phyloP scores from a whole-genome alignment of 2,329 filamentous ascomycete genomes.

The Verruconis gallopava region DNA sequence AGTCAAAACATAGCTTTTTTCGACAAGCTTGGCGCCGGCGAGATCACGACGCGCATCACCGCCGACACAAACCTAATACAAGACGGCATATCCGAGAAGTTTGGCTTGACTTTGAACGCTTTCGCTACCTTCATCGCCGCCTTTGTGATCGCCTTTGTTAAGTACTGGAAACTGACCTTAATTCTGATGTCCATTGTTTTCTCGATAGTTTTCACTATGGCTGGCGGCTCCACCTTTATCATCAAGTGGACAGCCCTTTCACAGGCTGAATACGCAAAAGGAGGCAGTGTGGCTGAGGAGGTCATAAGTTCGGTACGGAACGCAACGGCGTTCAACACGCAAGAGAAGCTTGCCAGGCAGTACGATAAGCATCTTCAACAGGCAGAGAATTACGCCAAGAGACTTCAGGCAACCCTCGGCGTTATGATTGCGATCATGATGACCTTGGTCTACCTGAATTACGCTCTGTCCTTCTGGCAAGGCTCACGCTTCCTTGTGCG shows the following conservation, averaged over 20 bases:
- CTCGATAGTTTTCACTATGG: constrained; percentile 68
- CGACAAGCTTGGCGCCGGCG: constrained; percentile 82
- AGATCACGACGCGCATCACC: constrained; percentile 89
- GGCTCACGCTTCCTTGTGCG: constrained; percentile 22
- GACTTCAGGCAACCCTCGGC: constrained; percentile 58
- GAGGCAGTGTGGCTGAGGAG: constrained; percentile 84
- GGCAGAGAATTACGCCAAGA: constrained; percentile 65
- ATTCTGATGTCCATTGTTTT: constrained; percentile 75
- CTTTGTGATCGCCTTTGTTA: constrained; percentile 80
- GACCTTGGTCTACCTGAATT: constrained; percentile 72
- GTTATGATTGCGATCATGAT: constrained; percentile 79
- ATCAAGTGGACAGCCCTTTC: constrained; percentile 70
- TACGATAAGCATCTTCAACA: constrained; percentile 64
- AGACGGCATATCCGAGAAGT: constrained; percentile 85
- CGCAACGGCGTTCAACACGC: constrained; percentile 82
- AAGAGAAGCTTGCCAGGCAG: constrained; percentile 76
- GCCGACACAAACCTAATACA: constrained; percentile 89
- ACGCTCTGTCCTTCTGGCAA: constrained; percentile 32
- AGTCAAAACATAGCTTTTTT: constrained; percentile 29
- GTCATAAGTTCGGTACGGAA: constrained; percentile 90
- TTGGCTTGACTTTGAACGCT: constrained; percentile 63
- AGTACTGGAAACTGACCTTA: constrained; percentile 85
- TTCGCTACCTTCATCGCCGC: constrained; percentile 74
- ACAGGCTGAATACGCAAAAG: constrained; percentile 66
- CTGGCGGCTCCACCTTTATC: constrained; percentile 57